These are phyloP conservation scores for Yarrowia sp. DNA, from an alignment of 805 yeast genomes.

Conservation along the genomic window DNA sequence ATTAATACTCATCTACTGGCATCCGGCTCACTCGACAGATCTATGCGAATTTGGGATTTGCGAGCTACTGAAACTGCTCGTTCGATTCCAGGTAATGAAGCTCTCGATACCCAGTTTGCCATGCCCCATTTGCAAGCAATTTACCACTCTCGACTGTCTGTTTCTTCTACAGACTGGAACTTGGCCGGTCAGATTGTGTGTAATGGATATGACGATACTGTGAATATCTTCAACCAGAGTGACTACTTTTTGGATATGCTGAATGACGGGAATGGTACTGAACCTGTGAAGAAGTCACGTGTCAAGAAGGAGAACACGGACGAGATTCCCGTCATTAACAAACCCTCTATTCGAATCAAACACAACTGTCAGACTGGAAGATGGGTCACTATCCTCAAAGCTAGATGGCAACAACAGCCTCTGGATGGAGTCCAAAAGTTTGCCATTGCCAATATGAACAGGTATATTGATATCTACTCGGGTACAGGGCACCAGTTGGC, in stretches of 20 bases:
- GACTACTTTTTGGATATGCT: constrained; percentile 37
- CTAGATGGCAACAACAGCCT: constrained; percentile 80
- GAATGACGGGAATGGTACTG: constrained; percentile 33
- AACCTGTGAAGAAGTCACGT: constrained; percentile 25
- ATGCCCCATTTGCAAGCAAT: constrained; percentile 54
- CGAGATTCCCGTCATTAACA: constrained; percentile 40
- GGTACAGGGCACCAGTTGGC: constrained; percentile 75
- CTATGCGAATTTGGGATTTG: constrained; percentile 83
- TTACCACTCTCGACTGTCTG: constrained; percentile 72
- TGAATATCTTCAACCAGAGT: constrained; percentile 59
- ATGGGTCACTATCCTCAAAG: constrained; percentile 91
- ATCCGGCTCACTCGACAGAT: constrained; percentile 85
- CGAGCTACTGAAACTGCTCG: constrained; percentile 45
- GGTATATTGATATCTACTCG: constrained; percentile 78
- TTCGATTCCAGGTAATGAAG: constrained; percentile 30
- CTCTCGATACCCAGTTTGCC: background rate
- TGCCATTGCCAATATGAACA: constrained; percentile 89
- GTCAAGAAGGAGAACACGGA: background rate
- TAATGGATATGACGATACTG: constrained; percentile 89
- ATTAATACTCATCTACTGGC: constrained; percentile 61
- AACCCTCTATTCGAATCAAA: constrained; percentile 62
- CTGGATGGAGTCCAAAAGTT: constrained; percentile 73
- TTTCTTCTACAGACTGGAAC: constrained; percentile 85
- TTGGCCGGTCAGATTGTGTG: constrained; percentile 66
- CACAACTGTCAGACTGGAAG: constrained; percentile 97